Evolutionary conservation across 108 stramenopile genomes (phyloP), one percentile per base, ranked within the genome.

Genomic region (Skeletonema grethae): DNA sequence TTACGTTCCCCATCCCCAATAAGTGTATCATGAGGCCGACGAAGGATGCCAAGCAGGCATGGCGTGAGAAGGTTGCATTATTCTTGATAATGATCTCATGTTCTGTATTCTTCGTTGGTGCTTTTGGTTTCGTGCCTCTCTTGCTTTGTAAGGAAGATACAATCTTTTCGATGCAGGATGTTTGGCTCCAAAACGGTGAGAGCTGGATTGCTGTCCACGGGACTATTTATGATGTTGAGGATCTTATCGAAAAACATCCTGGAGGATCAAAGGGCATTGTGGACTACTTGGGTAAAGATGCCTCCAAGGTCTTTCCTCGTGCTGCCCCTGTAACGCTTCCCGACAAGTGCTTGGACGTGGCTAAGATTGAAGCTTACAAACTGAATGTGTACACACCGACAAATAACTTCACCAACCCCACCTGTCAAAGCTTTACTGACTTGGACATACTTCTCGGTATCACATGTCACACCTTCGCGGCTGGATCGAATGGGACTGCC

Each of bases 61-160:
- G 84, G 84, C 63, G 84, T 18, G 84, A 82, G 76, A 83, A 80
- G 73, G 72, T 82, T 18, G 80, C 84, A 10, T 64, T 87, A 18
- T 84, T 84, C 79, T 29, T 82, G 10, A 83, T 82, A 57, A 74
- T 85, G 69, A 57, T 83, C 16, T 65, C 69, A 5, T 82, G 73
- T 57, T 79, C 81, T 32, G 72, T 75, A 29, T 65, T 83, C 53
- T 85, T 84, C 53, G 77, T 87, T 10, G 80, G 82, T 31, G 75
- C 84, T 0, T 83, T 87, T 67, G 84, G 84, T 68, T 78, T 82
- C 70, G 73, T 87, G 1, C 84, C 82, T 18, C 77, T 87, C 0
- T 43, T 81, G 16, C 65, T 81, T 7, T 81, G 80, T 55, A 81
- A 75, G 65, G 80, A 81, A 43, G 73, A 81, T 60, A 75, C 73